Evolutionary conservation across 2,329 filamentous ascomycete genomes (phyloP).

Genomic region (Penicillium vulpinum): DNA sequence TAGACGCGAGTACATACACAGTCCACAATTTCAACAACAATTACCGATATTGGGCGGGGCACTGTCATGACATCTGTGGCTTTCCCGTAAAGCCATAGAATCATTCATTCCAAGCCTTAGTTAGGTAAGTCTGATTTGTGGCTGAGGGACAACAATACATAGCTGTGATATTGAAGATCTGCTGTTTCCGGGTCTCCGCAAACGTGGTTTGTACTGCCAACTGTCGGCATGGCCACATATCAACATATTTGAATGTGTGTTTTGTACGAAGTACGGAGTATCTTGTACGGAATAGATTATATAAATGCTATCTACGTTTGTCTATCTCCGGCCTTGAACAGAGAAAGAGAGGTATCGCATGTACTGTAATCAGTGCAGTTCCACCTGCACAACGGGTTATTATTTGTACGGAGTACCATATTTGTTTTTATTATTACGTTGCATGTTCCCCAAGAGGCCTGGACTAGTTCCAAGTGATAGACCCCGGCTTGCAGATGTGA

Average conservation of each 20-base stretch:
- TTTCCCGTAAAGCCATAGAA: background rate
- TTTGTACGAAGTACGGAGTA: too few species aligned
- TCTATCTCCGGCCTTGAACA: background rate
- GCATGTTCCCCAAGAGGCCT: background rate
- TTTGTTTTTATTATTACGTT: background rate
- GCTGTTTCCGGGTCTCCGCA: slow-evolving; percentile 5
- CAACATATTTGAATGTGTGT: background rate
- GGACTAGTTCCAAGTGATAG: background rate
- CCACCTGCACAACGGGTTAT: background rate
- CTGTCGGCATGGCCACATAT: background rate
- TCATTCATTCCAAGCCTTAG: background rate
- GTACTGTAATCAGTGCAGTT: background rate
- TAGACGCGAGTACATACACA: too few species aligned
- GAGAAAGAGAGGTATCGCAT: background rate
- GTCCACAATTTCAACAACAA: background rate
- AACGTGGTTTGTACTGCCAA: slow-evolving; percentile 10
- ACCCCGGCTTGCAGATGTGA: background rate
- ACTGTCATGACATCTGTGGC: slow-evolving; percentile 10
- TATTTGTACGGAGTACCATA: background rate
- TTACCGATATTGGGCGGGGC: background rate
- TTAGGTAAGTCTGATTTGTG: too few species aligned
- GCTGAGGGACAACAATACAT: background rate
- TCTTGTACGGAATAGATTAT: background rate
- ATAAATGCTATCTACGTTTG: background rate
- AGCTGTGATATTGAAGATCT: slow-evolving; percentile 4